Evolutionary conservation across 768 basidiomycete species (phyloP).

Genomic region (Trametes cingulata): DNA sequence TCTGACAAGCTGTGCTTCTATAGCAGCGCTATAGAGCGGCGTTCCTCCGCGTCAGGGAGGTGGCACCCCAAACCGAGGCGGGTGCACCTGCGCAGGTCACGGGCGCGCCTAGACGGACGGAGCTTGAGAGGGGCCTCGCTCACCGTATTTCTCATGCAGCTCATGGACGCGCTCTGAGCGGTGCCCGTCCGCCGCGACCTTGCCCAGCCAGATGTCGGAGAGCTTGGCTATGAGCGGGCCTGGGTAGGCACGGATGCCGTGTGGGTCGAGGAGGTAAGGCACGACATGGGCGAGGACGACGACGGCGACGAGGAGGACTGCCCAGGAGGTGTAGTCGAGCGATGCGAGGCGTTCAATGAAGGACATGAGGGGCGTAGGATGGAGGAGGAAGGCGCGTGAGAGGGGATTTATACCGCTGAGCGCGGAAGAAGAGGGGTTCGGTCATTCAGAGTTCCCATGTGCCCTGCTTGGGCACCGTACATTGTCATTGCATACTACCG

Average conservation of each 20-base stretch:
- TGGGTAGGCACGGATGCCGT: constrained; percentile 51
- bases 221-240: constrained; percentile 63
- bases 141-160: constrained; percentile 75
- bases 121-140: constrained; percentile 40
- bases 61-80: background rate
- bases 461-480: constrained; percentile 1
- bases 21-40: background rate
- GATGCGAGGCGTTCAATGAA: constrained; percentile 14
- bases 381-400: background rate
- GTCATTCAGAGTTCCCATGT: constrained; percentile 3
- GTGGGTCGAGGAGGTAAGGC: constrained; percentile 57
- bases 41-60: background rate
- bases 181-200: constrained; percentile 63
- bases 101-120: constrained; percentile 13
- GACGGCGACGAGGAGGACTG: constrained; percentile 18
- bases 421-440: constrained; percentile 14
- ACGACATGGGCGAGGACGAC: constrained; percentile 37
- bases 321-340: constrained; percentile 22
- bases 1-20: background rate
- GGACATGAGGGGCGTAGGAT: constrained; percentile 15
- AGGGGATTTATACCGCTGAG: background rate
- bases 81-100: constrained; percentile 9
- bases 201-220: constrained; percentile 73
- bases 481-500: background rate
- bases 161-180: constrained; percentile 74